Evolutionary conservation across 2,329 filamentous ascomycete species (phyloP).

Genomic region (Orbilia blumenaviensis): DNA sequence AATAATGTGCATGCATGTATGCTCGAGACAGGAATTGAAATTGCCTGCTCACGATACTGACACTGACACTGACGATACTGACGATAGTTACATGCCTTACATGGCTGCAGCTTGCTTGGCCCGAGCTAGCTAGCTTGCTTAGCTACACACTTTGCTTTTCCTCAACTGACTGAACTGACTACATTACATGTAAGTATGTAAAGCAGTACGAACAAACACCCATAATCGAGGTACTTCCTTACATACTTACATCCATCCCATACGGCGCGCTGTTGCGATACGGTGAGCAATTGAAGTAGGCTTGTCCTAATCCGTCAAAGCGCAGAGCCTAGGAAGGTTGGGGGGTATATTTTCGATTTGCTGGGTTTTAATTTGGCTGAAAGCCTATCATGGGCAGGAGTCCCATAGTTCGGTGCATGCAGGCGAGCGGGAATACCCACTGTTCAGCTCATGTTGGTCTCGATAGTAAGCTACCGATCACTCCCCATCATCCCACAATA

Average conservation of each 20-base stretch:
- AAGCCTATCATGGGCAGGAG: slow-evolving; percentile 48
- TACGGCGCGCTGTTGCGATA: slow-evolving; percentile 30
- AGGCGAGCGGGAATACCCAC: slow-evolving; percentile 52
- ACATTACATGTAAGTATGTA: no score
- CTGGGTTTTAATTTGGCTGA: slow-evolving; percentile 43
- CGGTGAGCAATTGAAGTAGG: slow-evolving; percentile 20
- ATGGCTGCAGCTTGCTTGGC: no score
- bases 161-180: no score
- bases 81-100: no score
- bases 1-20: no score
- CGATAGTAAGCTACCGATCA: slow-evolving; percentile 43
- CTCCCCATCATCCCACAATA: slow-evolving; percentile 47
- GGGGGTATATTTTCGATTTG: background rate
- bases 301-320: slow-evolving; percentile 42
- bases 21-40: no score
- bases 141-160: no score
- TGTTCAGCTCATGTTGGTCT: slow-evolving; percentile 46
- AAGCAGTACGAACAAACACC: no score
- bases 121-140: no score
- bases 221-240: background rate
- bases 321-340: slow-evolving; percentile 19
- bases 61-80: no score
- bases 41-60: no score
- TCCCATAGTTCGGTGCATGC: slow-evolving; percentile 26
- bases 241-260: background rate